A percentile compares a stretch with the other conserved stretches of the same genome.
Conservation (phyloP, 2,329 filamentous ascomycete genomes). For the Hyphodiscus sp. region DNA sequence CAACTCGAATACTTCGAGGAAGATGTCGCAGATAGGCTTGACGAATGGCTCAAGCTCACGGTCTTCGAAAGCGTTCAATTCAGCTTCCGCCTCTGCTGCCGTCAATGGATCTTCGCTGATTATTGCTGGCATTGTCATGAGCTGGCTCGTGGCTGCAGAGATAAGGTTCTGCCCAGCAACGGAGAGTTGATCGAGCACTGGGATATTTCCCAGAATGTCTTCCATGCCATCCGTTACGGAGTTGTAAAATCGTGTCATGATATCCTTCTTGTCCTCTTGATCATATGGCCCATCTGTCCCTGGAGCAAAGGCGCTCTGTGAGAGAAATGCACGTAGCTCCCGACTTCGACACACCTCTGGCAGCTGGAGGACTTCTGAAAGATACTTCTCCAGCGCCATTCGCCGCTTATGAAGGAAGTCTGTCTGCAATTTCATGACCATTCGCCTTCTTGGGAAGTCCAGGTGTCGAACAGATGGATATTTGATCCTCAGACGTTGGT, state of each 20-base stretch:
- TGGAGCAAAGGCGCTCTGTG: slow-evolving; percentile 71
- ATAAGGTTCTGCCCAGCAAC: slow-evolving; percentile 88
- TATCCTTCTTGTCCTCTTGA: slow-evolving; percentile 67
- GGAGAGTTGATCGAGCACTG: slow-evolving; percentile 89
- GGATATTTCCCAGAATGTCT: slow-evolving; percentile 92
- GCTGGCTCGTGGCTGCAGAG: slow-evolving; percentile 63
- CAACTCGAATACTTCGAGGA: slow-evolving; percentile 90
- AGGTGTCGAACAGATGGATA: slow-evolving; percentile 85
- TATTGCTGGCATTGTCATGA: slow-evolving; percentile 48
- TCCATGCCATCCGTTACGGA: slow-evolving; percentile 98
- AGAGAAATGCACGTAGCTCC: slow-evolving; percentile 87
- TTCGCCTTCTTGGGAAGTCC: slow-evolving; percentile 84
- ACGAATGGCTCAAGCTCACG: slow-evolving; percentile 90
- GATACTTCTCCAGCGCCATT: slow-evolving; percentile 75
- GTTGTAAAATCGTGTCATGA: slow-evolving; percentile 91
- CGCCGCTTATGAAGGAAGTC: slow-evolving; percentile 91
- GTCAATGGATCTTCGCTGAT: slow-evolving; percentile 43
- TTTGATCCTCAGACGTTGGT: slow-evolving; percentile 76
- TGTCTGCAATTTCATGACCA: slow-evolving; percentile 94
- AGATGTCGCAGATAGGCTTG: slow-evolving; percentile 96
- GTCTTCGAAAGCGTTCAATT: slow-evolving; percentile 87
- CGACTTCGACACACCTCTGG: slow-evolving; percentile 92
- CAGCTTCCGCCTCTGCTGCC: slow-evolving; percentile 79
- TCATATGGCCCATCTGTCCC: slow-evolving; percentile 47
- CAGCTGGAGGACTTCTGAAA: slow-evolving; percentile 73